phyloP scores from a whole-genome alignment of 2,329 filamentous ascomycete species.

The Microdochium trichocladiopsis region DNA sequence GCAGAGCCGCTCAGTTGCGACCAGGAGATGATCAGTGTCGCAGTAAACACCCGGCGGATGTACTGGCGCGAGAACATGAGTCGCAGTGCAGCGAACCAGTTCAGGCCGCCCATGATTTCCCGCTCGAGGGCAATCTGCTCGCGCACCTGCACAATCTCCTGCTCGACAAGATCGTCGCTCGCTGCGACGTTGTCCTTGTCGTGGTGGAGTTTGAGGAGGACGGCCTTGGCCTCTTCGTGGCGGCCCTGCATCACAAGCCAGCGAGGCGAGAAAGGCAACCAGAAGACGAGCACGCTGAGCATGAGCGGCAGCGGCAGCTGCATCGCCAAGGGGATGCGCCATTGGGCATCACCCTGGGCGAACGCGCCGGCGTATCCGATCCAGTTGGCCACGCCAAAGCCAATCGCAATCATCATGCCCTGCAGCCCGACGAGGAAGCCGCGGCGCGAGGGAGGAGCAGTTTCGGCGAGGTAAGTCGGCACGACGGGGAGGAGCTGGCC shows the following conservation, averaged over 20 bases:
- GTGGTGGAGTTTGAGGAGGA: conserved; percentile 8
- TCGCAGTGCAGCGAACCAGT: conserved; percentile 7
- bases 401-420: conserved; percentile 15
- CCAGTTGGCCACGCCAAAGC: conserved; percentile 11
- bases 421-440: conserved; percentile 15
- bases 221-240: conserved; percentile 9
- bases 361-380: conserved; percentile 12
- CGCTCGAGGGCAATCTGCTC: conserved; percentile 20
- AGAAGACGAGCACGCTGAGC: conserved; percentile 11
- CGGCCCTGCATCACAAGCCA: conserved; percentile 9
- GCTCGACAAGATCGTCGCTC: conserved; percentile 11
- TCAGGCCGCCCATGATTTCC: conserved; percentile 6
- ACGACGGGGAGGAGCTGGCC: conserved; percentile 12
- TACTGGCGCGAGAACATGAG: conserved; percentile 16
- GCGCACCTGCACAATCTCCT: conserved; percentile 18
- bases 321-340: conserved; percentile 15
- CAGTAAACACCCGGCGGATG: conserved; percentile 21
- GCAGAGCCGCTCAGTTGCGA: conserved; percentile 24
- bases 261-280: conserved; percentile 16
- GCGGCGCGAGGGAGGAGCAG: conserved; percentile 12
- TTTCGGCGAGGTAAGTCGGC: conserved; percentile 19
- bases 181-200: conserved; percentile 3
- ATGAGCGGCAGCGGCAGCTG: conserved; percentile 13
- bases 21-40: conserved; percentile 24
- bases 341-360: conserved; percentile 10